A percentile compares a stretch with the other conserved stretches of the same genome.
phyloP scores from a whole-genome alignment of 2,329 filamentous ascomycete species.

The Calycina herbarum region DNA sequence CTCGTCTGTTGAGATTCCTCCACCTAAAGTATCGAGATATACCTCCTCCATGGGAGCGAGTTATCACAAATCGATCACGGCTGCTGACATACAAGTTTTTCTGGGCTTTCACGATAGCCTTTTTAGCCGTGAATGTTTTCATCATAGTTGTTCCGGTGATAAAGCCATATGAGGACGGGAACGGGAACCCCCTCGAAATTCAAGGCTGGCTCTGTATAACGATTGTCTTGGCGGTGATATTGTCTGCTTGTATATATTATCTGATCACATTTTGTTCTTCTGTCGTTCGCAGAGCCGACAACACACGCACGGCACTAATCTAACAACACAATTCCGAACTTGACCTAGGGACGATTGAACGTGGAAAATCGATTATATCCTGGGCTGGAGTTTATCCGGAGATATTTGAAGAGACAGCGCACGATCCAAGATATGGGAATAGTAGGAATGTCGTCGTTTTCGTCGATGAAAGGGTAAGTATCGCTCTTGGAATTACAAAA shows the following conservation, averaged over 20 bases:
- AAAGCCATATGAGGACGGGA: neutral
- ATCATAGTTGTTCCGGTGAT: neutral
- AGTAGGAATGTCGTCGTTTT: no score
- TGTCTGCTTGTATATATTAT: neutral
- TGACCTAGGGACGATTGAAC: no score
- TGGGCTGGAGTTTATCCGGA: no score
- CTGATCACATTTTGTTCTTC: neutral
- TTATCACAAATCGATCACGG: neutral
- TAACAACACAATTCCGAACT: no score
- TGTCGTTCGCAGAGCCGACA: no score
- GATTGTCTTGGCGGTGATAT: neutral
- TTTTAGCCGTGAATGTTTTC: neutral
- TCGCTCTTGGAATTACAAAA: no score
- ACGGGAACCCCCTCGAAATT: neutral
- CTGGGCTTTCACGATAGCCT: neutral
- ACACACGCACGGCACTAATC: no score
- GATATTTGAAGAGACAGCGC: no score
- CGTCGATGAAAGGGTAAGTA: no score
- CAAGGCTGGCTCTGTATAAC: neutral
- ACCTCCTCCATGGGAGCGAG: neutral
- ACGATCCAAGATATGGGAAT: no score
- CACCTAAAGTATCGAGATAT: neutral
- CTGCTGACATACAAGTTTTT: neutral
- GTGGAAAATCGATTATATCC: no score
- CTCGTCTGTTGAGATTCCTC: neutral